Percentiles rank a stretch among this genome's conserved stretches.
Conservation (phyloP, 768 basidiomycete genomes). For the Asterophora parasitica region DNA sequence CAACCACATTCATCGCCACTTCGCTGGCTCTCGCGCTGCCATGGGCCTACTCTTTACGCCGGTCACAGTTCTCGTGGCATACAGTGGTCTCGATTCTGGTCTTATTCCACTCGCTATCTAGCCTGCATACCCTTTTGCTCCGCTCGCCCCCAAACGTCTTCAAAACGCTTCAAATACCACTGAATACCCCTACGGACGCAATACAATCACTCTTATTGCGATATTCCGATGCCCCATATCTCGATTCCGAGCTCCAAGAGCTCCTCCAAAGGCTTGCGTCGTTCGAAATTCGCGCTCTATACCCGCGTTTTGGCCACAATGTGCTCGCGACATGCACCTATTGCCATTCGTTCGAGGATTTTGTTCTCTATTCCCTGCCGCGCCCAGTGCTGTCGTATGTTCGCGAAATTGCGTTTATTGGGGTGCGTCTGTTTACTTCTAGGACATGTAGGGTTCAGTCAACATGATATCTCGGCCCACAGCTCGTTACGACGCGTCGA, state of each 20-base stretch:
- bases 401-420: conserved; percentile 49
- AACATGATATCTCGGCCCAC: conserved; percentile 17
- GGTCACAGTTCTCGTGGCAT: conserved; percentile 10
- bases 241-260: conserved; percentile 45
- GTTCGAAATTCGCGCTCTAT: conserved; percentile 53
- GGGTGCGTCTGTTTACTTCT: conserved; percentile 27
- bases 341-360: conserved; percentile 59
- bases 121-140: conserved; percentile 41
- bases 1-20: conserved; percentile 14
- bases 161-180: conserved; percentile 44
- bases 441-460: background rate
- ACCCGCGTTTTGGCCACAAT: conserved; percentile 65
- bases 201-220: conserved; percentile 44
- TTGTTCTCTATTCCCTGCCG: conserved; percentile 53
- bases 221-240: conserved; percentile 31
- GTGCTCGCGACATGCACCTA: conserved; percentile 60
- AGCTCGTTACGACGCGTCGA: conserved; percentile 23
- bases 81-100: conserved; percentile 35
- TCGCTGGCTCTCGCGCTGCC: conserved; percentile 15
- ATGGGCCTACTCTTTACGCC: conserved; percentile 17
- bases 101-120: conserved; percentile 46
- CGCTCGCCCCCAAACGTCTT: conserved; percentile 61
- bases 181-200: conserved; percentile 48
- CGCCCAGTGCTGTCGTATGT: conserved; percentile 54
- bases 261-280: conserved; percentile 53